Percentiles rank a stretch among this genome's conserved stretches.
These are phyloP conservation scores for Aspergillus sergii DNA, from an alignment of 2,329 filamentous ascomycete genomes.

Conservation along the genomic window DNA sequence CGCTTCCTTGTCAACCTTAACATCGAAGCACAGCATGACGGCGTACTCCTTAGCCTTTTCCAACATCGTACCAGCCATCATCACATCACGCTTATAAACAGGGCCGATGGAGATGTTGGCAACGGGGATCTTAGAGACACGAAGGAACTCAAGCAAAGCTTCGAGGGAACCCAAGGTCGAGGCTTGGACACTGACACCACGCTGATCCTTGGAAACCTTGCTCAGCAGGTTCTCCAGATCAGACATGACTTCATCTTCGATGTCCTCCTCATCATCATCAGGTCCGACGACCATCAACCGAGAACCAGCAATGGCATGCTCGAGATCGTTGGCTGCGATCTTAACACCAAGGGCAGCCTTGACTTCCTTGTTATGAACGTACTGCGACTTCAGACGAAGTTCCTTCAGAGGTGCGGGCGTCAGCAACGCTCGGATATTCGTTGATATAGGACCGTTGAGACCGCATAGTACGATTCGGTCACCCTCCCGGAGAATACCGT, in stretches of 20 bases:
- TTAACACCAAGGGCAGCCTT: constrained; percentile 98
- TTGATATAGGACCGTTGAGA: constrained; percentile 93
- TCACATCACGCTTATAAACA: constrained; percentile 96
- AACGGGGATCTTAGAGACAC: constrained; percentile 94
- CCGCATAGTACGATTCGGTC: constrained; percentile 94
- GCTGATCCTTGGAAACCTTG: constrained; percentile 87
- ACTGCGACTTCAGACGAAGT: constrained; percentile 89
- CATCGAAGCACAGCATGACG: constrained; percentile 99
- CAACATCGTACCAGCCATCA: constrained; percentile 90
- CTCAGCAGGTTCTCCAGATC: constrained; percentile 90
- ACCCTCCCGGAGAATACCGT: constrained; percentile 91
- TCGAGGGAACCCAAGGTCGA: constrained; percentile 97
- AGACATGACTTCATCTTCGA: constrained; percentile 93
- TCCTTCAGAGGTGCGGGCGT: constrained; percentile 93
- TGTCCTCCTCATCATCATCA: constrained; percentile 94
- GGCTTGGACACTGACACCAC: constrained; percentile 94
- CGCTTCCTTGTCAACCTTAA: constrained; percentile 98
- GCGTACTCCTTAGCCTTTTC: constrained; percentile 94
- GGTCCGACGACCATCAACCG: constrained; percentile 91
- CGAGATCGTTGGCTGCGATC: constrained; percentile 93
- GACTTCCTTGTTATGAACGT: constrained; percentile 99
- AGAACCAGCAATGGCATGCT: constrained; percentile 94
- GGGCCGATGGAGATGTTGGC: constrained; percentile 96
- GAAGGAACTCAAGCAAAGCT: constrained; percentile 93
- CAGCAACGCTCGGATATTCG: constrained; percentile 90